A percentile compares a stretch with the other conserved stretches of the same genome.
Evolutionary conservation across 257 asterid genomes (phyloP).

Genomic region (Hygrophila difformis): DNA sequence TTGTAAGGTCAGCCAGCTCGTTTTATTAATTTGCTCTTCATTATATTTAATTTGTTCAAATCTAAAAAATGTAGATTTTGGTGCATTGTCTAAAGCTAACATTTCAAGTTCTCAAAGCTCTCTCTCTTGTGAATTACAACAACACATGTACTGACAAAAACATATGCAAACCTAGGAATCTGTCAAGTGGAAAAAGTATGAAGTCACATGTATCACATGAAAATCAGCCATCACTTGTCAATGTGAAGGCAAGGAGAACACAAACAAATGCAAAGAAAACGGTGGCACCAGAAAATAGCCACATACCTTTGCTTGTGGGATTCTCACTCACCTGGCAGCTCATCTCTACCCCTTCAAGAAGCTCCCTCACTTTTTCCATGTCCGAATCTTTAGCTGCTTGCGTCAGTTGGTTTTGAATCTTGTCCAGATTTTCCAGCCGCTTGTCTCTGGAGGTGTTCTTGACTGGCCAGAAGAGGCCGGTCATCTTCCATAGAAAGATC

Average conservation of each 20-base stretch:
- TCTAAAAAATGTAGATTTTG: too few relatives aligned
- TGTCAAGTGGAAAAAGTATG: too few relatives aligned
- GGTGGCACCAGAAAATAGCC: constrained; percentile 75
- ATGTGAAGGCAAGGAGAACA: constrained; percentile 21
- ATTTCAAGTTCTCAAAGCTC: too few relatives aligned
- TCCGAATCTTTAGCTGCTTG: constrained; percentile 91
- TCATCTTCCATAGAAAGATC: constrained; percentile 78
- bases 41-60: too few relatives aligned
- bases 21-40: too few relatives aligned
- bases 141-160: too few relatives aligned
- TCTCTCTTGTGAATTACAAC: too few relatives aligned
- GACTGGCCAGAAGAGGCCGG: constrained; percentile 66
- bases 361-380: constrained; percentile 56
- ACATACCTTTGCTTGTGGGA: constrained; percentile 37
- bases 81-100: too few relatives aligned
- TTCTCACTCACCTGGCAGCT: constrained; percentile 32
- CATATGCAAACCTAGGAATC: too few relatives aligned
- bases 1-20: too few relatives aligned
- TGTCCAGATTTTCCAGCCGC: constrained; percentile 55
- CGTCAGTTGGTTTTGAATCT: constrained; percentile 44
- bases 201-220: too few relatives aligned
- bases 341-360: constrained; percentile 55
- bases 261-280: constrained; percentile 47
- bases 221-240: constrained; percentile 73
- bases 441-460: constrained; percentile 32